A percentile compares a stretch with the other conserved stretches of the same genome.
These are phyloP conservation scores for Echium plantagineum DNA, from an alignment of 257 asterid genomes.

Conservation along the genomic window DNA sequence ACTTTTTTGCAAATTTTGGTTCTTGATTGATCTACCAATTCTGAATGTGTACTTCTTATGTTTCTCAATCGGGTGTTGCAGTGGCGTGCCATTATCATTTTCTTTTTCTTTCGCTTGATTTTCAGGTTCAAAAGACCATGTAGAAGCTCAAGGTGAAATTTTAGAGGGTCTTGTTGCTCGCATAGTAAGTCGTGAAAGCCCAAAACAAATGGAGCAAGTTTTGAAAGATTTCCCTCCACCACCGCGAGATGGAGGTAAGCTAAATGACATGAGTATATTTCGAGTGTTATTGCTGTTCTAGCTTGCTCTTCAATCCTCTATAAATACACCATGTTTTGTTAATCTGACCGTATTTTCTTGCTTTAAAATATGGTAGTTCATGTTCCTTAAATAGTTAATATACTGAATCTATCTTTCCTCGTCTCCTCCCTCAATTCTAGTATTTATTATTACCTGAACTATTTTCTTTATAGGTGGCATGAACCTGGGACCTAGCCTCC, in stretches of 20 bases:
- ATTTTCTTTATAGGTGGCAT: constrained; percentile 32
- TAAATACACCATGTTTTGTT: background rate
- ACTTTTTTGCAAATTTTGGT: background rate
- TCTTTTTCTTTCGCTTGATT: constrained; percentile 4
- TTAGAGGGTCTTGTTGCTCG: constrained; percentile 99
- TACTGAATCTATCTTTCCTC: background rate
- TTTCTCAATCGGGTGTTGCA: background rate
- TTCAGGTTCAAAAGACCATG: constrained; percentile 85
- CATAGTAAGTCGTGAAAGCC: constrained; percentile 68
- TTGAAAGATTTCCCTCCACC: constrained; percentile 60
- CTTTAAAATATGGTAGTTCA: background rate
- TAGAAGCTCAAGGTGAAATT: constrained; percentile 87
- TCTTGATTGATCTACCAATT: background rate
- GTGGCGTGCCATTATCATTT: background rate
- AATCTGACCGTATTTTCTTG: background rate
- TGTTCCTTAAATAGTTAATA: too few species aligned
- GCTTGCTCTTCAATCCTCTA: background rate
- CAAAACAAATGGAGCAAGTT: constrained; percentile 69
- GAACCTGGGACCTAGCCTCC: constrained; percentile 61
- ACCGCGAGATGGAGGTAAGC: constrained; percentile 61
- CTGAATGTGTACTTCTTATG: background rate
- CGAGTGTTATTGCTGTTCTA: background rate
- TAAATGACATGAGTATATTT: background rate
- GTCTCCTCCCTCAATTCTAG: background rate
- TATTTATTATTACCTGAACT: constrained; percentile 8